Conservation (phyloP, 352 stramenopile species). For the Halophytophthora polymorphica region DNA sequence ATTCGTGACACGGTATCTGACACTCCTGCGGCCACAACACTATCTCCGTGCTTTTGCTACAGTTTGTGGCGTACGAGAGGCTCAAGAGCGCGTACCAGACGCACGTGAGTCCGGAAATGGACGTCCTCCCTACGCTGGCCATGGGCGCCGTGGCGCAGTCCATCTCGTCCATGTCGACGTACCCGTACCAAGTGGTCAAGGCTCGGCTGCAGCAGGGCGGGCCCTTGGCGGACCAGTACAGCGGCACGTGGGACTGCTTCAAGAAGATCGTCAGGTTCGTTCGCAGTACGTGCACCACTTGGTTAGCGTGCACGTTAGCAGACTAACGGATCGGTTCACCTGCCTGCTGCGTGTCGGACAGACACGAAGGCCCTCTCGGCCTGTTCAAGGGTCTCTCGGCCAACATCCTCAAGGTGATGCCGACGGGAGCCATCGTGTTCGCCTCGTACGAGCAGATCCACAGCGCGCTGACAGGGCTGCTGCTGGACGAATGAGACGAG, state of each 20-base stretch:
- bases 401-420: conserved; percentile 96
- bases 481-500: conserved; percentile 40
- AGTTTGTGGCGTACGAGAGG: conserved; percentile 82
- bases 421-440: conserved; percentile 94
- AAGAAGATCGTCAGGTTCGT: conserved; percentile 77
- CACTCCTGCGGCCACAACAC: conserved; percentile 1
- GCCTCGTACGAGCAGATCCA: conserved; percentile 84
- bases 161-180: conserved; percentile 87
- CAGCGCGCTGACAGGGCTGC: conserved; percentile 38
- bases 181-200: conserved; percentile 97
- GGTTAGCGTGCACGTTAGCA: not conserved
- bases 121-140: conserved; percentile 57
- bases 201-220: conserved; percentile 93
- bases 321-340: not conserved
- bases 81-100: conserved; percentile 65
- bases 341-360: conserved; percentile 6
- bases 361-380: conserved; percentile 88
- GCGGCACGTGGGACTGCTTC: conserved; percentile 88
- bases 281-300: conserved; percentile 1
- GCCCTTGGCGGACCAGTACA: conserved; percentile 79
- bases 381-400: conserved; percentile 96
- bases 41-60: not conserved
- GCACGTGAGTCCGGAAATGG: conserved; percentile 64
- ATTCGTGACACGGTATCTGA: not conserved
- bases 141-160: conserved; percentile 82